Conservation (phyloP, 2,329 filamentous ascomycete genomes). For the Colletotrichum melonis region DNA sequence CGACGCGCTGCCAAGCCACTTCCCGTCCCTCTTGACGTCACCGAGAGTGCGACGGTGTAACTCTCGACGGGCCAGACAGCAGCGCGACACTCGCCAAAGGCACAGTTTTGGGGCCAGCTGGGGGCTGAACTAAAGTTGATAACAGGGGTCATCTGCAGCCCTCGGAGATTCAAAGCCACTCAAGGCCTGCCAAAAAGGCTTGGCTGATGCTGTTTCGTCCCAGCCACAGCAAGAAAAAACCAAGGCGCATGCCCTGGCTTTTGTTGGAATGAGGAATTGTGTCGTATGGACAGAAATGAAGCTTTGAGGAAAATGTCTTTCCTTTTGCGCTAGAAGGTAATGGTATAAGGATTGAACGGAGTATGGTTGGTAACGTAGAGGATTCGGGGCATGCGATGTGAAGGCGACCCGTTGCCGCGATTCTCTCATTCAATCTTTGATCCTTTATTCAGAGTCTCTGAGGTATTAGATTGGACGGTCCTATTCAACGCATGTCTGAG, state of each 20-base stretch:
- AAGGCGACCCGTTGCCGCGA: no score
- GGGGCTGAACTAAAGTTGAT: neutral
- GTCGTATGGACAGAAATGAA: neutral
- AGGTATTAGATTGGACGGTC: no score
- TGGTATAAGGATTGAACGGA: neutral
- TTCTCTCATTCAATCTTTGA: no score
- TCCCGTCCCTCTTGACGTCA: constrained; percentile 17
- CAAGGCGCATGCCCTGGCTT: neutral
- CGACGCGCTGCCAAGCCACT: constrained; percentile 14
- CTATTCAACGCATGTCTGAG: no score
- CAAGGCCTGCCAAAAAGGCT: constrained; percentile 23
- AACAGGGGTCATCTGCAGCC: neutral
- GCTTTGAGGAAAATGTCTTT: no score
- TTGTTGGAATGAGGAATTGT: neutral
- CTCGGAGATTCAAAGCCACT: neutral
- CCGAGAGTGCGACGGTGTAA: neutral
- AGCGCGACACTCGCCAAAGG: neutral
- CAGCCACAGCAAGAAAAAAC: constrained; percentile 14
- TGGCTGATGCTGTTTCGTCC: constrained; percentile 26
- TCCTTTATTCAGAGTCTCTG: no score
- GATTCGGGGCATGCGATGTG: no score
- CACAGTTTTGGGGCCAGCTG: neutral
- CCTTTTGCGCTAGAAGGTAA: no score
- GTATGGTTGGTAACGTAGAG: neutral
- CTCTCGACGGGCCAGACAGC: neutral